Evolutionary conservation across 2,329 filamentous ascomycete species (phyloP).

Genomic region (Clarireedia homoeocarpa): DNA sequence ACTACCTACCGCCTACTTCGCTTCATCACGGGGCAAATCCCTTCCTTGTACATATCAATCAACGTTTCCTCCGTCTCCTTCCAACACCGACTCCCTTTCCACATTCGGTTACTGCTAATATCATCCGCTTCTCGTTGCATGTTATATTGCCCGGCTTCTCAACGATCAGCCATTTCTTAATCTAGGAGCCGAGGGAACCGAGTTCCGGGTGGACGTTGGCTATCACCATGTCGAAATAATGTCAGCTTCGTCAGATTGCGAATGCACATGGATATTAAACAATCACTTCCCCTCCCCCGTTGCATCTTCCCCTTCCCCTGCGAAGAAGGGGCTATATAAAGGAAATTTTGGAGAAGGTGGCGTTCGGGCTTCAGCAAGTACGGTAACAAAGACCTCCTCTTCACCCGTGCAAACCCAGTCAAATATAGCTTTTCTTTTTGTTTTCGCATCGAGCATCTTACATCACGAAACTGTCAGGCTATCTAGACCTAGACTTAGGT

Average conservation of each 20-base stretch:
- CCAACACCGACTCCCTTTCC: neutral
- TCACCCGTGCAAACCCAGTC: conserved; percentile 1
- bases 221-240: neutral
- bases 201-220: neutral
- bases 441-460: neutral
- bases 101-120: neutral
- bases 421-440: neutral
- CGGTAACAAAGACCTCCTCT: conserved; percentile 1
- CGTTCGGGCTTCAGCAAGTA: neutral
- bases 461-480: neutral
- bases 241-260: neutral
- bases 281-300: neutral
- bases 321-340: neutral
- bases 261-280: conserved; percentile 1
- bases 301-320: conserved; percentile 2
- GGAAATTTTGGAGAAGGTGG: neutral
- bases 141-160: neutral
- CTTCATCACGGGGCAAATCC: neutral
- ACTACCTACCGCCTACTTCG: too few relatives aligned
- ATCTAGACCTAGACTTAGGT: neutral
- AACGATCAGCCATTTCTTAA: neutral
- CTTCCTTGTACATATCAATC: neutral
- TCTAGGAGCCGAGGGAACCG: neutral
- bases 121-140: conserved; percentile 3
- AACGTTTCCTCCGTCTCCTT: neutral